Evolutionary conservation across 2,329 filamentous ascomycete species (phyloP).

Genomic region (Aspergillus floridensis): DNA sequence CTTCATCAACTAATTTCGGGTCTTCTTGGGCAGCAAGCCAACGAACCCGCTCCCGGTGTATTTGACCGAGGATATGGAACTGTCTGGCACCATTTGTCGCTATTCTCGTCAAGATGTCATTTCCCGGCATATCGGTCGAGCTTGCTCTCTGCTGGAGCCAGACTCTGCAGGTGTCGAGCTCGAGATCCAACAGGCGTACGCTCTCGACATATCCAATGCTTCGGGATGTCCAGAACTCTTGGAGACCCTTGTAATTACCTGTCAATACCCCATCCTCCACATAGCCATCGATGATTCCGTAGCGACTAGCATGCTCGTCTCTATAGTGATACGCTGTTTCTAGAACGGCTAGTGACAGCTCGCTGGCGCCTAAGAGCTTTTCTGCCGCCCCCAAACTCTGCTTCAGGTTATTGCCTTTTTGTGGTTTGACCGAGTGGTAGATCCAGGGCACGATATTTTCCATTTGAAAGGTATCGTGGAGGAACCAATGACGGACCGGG

Average conservation of each 20-base stretch:
- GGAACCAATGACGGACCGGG: conserved; percentile 80
- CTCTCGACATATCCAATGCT: conserved; percentile 38
- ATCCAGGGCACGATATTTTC: conserved; percentile 77
- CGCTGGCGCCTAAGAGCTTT: conserved; percentile 66
- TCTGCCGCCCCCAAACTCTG: conserved; percentile 46
- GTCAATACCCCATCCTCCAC: conserved; percentile 64
- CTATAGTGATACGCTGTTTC: conserved; percentile 69
- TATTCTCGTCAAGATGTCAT: conserved; percentile 46
- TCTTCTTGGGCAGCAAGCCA: conserved; percentile 57
- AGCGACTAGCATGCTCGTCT: conserved; percentile 63
- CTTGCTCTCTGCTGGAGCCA: conserved; percentile 36
- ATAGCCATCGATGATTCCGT: conserved; percentile 68
- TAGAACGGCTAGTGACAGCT: conserved; percentile 66
- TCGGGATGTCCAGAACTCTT: conserved; percentile 82
- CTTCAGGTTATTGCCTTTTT: conserved; percentile 62
- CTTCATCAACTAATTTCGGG: conserved; percentile 48
- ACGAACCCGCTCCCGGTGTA: conserved; percentile 58
- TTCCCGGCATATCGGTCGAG: conserved; percentile 32
- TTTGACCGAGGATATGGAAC: conserved; percentile 57
- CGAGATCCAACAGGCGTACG: conserved; percentile 39
- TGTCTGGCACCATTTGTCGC: conserved; percentile 53
- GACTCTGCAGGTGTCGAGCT: conserved; percentile 40
- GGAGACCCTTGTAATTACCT: conserved; percentile 65
- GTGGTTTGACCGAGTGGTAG: conserved; percentile 70
- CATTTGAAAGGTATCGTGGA: conserved; percentile 69